Evolutionary conservation across 1,284 basidiomycete species (phyloP), one percentile per base, ranked within the genome.

Genomic region (Coniferiporia sulphurascens): DNA sequence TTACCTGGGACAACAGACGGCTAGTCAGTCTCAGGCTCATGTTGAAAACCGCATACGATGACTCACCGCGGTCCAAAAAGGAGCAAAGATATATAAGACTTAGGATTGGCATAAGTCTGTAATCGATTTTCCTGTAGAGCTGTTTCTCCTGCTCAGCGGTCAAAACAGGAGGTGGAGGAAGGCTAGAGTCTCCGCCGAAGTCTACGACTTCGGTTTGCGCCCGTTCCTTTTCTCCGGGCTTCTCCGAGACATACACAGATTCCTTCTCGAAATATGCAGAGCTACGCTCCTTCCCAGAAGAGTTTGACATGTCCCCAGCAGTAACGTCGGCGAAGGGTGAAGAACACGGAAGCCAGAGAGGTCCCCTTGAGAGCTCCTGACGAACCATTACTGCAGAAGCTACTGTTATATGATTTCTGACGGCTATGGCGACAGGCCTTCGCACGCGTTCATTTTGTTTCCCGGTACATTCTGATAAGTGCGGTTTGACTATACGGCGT

Each of bases 91-190:
- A 87, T 79, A 88, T 83, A 49, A 84, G 62, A 17, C 80, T 76
- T 17, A 87, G 69, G 35, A 87, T 86, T 0, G 86, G 85, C 79
- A 87, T 80, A 43, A 87, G 73, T 57, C 82, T 73, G 36, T 76
- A 21, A 64, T 89, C 86, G 21, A 89, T 75, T 72, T 87, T 89
- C 62, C 80, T 73, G 76, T 84, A 89, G 48, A 89, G 69, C 59
- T 69, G 77, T 61, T 70, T 74, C 70, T 87, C 83, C 63, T 87
- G 72, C 62, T 79, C 80, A 15, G 69, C 65, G 0, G 78, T 80
- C 19, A 84, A 72, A 1, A 64, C 67, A 1, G 80, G 79, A 0
- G 81, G 78, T 0, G 78, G 76, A 6, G 78, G 76, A 13, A 80
- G 71, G 7, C 64, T 66, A 1, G 73, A 70, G 34, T 77, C 76